phyloP scores from a whole-genome alignment of 1,139 yeast species.

The Meyerozyma smithsonii region DNA sequence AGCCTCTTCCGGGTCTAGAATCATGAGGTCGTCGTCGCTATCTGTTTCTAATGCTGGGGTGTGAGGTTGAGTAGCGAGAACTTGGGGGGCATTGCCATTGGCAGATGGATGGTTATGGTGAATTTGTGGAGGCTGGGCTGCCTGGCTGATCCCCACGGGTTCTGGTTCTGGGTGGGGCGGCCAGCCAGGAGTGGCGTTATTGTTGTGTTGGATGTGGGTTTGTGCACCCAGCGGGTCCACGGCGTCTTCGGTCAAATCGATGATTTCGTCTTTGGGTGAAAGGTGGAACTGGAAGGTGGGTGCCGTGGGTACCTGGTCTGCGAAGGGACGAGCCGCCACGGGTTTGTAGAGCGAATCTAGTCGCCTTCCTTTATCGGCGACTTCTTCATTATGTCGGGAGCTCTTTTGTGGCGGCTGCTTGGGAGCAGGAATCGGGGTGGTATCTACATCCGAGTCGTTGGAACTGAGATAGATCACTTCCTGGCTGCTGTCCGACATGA shows the following conservation, averaged over 20 bases:
- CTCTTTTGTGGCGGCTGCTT: not conserved
- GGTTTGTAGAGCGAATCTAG: not conserved
- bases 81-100: not conserved
- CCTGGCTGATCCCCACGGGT: too few species aligned
- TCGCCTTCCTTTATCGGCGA: not conserved
- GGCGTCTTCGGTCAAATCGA: not conserved
- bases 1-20: constrained; percentile 25
- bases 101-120: too few species aligned
- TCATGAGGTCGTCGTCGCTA: constrained; percentile 24
- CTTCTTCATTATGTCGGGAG: not conserved
- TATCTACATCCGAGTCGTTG: not conserved
- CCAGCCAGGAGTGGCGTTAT: too few species aligned
- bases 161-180: too few species aligned
- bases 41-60: constrained; percentile 5
- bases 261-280: not conserved
- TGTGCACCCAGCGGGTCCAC: not conserved
- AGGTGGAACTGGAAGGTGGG: not conserved
- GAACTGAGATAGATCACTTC: constrained; percentile 1
- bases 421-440: not conserved
- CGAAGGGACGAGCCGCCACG: too few species aligned
- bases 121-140: too few species aligned
- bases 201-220: not conserved
- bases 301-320: too few species aligned
- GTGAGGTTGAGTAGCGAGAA: not conserved
- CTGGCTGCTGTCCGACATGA: not conserved